A percentile compares a stretch with the other conserved stretches of the same genome.
These are phyloP conservation scores for Rhinocladiella mackenziei DNA, from an alignment of 2,329 filamentous ascomycete species.

Conservation along the genomic window DNA sequence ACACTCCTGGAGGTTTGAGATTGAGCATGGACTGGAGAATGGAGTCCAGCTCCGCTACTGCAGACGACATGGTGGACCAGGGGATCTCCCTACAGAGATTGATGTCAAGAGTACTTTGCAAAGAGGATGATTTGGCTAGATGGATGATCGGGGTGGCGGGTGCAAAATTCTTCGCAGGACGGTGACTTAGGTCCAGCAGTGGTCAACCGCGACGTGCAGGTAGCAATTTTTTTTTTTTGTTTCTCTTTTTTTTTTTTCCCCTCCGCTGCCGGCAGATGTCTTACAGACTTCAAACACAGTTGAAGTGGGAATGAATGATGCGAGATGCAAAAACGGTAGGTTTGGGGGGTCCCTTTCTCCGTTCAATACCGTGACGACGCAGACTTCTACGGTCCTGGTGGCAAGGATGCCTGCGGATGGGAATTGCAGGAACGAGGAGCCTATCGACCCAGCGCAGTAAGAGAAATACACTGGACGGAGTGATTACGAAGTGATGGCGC, in stretches of 20 bases:
- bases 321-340: constrained; percentile 3
- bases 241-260: too few species aligned
- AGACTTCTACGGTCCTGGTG: constrained; percentile 23
- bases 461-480: constrained; percentile 8
- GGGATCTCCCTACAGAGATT: constrained; percentile 16
- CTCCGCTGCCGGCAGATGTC: too few species aligned
- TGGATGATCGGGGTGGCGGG: not conserved
- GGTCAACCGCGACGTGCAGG: too few species aligned
- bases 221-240: too few species aligned
- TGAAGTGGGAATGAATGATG: constrained; percentile 9
- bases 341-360: constrained; percentile 12
- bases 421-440: constrained; percentile 10
- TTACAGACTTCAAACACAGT: constrained; percentile 15
- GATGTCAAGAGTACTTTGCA: constrained; percentile 13
- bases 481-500: constrained; percentile 20
- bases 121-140: constrained; percentile 9
- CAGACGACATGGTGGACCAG: constrained; percentile 62
- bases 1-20: constrained; percentile 90
- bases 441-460: constrained; percentile 15
- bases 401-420: constrained; percentile 15
- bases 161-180: constrained; percentile 1
- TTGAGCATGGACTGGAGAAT: constrained; percentile 87
- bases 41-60: constrained; percentile 85
- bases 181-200: too few species aligned
- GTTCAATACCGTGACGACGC: constrained; percentile 9